phyloP scores from a whole-genome alignment of 805 yeast species.

The Torulaspora delbrueckii region DNA sequence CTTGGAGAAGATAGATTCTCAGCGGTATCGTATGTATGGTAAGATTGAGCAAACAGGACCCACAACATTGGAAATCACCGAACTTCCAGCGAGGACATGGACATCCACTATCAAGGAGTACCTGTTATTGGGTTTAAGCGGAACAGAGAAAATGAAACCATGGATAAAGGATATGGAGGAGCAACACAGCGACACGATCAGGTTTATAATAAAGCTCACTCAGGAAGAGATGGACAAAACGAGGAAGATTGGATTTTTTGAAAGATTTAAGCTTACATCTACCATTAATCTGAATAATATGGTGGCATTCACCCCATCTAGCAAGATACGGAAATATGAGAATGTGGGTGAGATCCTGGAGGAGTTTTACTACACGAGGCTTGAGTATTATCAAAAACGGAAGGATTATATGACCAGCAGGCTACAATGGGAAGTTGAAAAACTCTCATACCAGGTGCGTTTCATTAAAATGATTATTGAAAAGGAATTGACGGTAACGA shows the following conservation, averaged over 20 bases:
- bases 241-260: conserved; percentile 67
- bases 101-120: conserved; percentile 85
- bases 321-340: conserved; percentile 79
- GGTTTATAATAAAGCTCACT: conserved; percentile 69
- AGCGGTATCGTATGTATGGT: conserved; percentile 73
- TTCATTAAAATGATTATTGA: conserved; percentile 89
- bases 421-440: conserved; percentile 69
- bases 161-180: conserved; percentile 96
- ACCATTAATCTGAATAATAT: conserved; percentile 72
- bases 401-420: conserved; percentile 72
- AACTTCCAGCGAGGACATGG: conserved; percentile 90
- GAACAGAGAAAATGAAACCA: conserved; percentile 65
- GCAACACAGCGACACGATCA: conserved; percentile 79
- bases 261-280: conserved; percentile 72
- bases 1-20: conserved; percentile 58
- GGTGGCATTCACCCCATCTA: conserved; percentile 92
- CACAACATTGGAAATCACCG: conserved; percentile 80
- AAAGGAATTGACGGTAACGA: conserved; percentile 60
- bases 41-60: conserved; percentile 75
- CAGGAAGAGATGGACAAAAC: conserved; percentile 83
- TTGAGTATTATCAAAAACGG: conserved; percentile 86
- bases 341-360: conserved; percentile 68
- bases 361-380: conserved; percentile 80
- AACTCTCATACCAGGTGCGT: conserved; percentile 76
- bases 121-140: conserved; percentile 64